Conservation (phyloP, 805 yeast genomes). For the Saturnispora sanitii region DNA sequence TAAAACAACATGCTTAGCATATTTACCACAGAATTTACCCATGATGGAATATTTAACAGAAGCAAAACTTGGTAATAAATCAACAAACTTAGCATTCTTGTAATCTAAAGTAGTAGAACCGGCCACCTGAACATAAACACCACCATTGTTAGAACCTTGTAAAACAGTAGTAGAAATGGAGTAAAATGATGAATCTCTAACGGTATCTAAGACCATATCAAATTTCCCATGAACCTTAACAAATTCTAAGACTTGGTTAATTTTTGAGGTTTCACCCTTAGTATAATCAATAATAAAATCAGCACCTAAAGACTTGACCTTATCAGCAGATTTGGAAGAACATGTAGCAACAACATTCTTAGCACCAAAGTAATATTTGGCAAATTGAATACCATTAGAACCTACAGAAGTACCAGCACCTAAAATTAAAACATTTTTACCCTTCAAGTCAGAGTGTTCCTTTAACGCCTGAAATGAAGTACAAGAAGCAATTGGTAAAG, state of each 20-base stretch:
- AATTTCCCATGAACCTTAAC: constrained; percentile 36
- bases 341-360: constrained; percentile 43
- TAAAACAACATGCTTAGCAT: constrained; percentile 7
- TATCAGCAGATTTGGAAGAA: constrained; percentile 30
- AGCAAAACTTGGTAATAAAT: constrained; percentile 19
- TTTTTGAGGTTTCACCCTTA: constrained; percentile 28
- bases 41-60: constrained; percentile 10
- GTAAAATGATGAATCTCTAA: constrained; percentile 44
- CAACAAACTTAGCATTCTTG: constrained; percentile 16
- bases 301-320: constrained; percentile 37
- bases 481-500: constrained; percentile 53
- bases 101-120: constrained; percentile 45
- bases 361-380: constrained; percentile 38
- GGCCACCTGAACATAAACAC: constrained; percentile 41
- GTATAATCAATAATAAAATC: constrained; percentile 49
- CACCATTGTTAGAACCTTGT: constrained; percentile 36
- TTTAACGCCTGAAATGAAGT: constrained; percentile 39
- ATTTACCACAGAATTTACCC: constrained; percentile 14
- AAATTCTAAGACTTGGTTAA: constrained; percentile 28
- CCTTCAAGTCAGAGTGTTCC: constrained; percentile 16
- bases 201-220: constrained; percentile 57
- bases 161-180: constrained; percentile 30
- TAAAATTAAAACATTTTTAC: constrained; percentile 44
- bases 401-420: constrained; percentile 77
- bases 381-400: constrained; percentile 42